phyloP scores from a whole-genome alignment of 2,329 filamentous ascomycete genomes.

The Xylaria arbuscula region DNA sequence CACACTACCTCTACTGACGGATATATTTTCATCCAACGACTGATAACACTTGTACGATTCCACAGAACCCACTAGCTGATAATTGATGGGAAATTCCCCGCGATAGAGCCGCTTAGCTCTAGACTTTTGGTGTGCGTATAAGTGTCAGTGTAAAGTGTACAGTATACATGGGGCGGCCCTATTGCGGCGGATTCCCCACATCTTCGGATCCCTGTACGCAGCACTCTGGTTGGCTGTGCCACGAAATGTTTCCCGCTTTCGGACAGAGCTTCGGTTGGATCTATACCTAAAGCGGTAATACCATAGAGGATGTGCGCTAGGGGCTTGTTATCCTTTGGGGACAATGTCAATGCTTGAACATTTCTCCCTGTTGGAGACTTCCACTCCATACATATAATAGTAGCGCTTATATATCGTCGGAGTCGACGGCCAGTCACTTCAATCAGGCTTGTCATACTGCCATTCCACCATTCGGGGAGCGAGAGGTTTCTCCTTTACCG shows the following conservation, averaged over 20 bases:
- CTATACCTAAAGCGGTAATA: constrained; percentile 27
- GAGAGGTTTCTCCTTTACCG: not conserved
- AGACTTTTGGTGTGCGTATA: not conserved
- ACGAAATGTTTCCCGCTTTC: constrained; percentile 33
- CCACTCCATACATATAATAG: not conserved
- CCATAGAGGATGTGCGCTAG: not conserved
- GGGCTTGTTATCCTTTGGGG: too few species aligned
- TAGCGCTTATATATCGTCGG: not conserved
- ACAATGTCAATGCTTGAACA: too few species aligned
- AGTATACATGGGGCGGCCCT: constrained; percentile 48
- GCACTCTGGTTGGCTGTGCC: constrained; percentile 36
- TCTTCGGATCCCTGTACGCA: constrained; percentile 31
- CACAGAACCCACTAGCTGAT: constrained; percentile 22
- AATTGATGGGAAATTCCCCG: constrained; percentile 44
- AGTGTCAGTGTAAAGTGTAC: not conserved
- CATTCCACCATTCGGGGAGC: not conserved
- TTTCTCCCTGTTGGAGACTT: too few species aligned
- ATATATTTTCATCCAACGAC: constrained; percentile 2
- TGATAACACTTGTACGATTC: not conserved
- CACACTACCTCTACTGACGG: not conserved
- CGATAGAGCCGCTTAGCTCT: constrained; percentile 48
- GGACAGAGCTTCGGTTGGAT: constrained; percentile 29
- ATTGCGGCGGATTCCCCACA: constrained; percentile 46
- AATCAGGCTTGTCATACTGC: not conserved
- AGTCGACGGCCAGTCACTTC: not conserved